Conservation (phyloP, 1,284 basidiomycete species). For the Malassezia sympodialis region DNA sequence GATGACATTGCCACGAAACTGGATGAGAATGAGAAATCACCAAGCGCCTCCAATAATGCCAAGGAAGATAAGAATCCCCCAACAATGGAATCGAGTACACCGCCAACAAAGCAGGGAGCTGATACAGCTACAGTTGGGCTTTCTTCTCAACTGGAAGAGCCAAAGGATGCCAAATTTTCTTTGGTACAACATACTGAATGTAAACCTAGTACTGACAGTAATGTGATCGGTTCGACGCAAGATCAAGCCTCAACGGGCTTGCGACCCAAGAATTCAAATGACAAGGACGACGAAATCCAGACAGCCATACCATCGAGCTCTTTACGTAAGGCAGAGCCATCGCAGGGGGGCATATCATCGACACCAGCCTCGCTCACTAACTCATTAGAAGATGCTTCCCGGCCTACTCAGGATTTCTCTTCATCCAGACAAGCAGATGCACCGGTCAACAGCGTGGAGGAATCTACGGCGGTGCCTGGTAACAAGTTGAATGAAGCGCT, state of each 20-base stretch:
- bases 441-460: too few relatives aligned
- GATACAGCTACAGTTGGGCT: background rate
- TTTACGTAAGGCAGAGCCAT: background rate
- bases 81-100: background rate
- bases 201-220: background rate
- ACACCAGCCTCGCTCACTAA: background rate
- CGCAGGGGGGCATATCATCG: background rate
- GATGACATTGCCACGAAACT: background rate
- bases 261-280: background rate
- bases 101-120: background rate
- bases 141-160: background rate
- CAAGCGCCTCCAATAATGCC: background rate
- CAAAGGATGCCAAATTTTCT: background rate
- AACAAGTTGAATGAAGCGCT: background rate
- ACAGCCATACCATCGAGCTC: background rate
- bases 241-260: background rate
- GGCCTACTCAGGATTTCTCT: slow-evolving; percentile 4
- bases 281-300: background rate
- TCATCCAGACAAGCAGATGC: slow-evolving; percentile 16
- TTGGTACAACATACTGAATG: background rate
- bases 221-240: background rate
- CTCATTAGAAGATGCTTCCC: background rate
- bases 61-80: background rate
- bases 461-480: slow-evolving; percentile 3
- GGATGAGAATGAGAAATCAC: background rate